Base-by-base conservation (phyloP, 164 flowering plant genomes). In the Vitis amurensis region DNA sequence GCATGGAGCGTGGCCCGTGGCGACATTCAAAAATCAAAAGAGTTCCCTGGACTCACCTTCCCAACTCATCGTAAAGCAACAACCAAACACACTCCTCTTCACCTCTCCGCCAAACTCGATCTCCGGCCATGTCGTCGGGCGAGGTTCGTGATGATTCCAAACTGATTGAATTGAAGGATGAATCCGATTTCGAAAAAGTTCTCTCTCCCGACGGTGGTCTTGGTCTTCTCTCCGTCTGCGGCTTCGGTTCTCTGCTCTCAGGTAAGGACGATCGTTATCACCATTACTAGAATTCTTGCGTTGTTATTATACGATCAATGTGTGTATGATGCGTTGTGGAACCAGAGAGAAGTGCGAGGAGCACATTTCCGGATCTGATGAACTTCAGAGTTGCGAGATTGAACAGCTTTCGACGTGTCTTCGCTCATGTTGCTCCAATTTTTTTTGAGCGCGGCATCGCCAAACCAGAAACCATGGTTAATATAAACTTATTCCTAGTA, bases 221-320 rank as follows among this genome's bases (percentile, higher is more conserved):
- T 37, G 44, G 0, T 27, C 80, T 47, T 57, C 76, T 94, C 77
- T 87, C 98, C 67, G 73, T 94, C 69, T 90, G 91, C 68, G 98
- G 98, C 79, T 94, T 90, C 82, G 97, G 98, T 29, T 94, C 98
- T 74, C 97, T 94, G 67, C 97, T 94, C 77, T 94, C 98, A 17
- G 98, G 98, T 91, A 70, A 37, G 44, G 44, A 37, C 44, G 44
- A 17, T 69, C 62, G 44, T 57, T 37, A 4, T 63, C 50, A 17
- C 12, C 17, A 23, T 53, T 14, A n/a, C 16, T 47, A 5, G 50
- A 44, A 14, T 9, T 56, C 2, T 44, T 48, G 65, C 23, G 30
- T 56, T 48, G 50, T n/a, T 17, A 8, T 2, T 0, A 16, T 3
- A 19, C 47, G 27, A 31, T 31, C 44, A 31, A 56, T n/a, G 63